These are phyloP conservation scores for Candida verbasci DNA, from an alignment of 805 yeast species.

Conservation along the genomic window DNA sequence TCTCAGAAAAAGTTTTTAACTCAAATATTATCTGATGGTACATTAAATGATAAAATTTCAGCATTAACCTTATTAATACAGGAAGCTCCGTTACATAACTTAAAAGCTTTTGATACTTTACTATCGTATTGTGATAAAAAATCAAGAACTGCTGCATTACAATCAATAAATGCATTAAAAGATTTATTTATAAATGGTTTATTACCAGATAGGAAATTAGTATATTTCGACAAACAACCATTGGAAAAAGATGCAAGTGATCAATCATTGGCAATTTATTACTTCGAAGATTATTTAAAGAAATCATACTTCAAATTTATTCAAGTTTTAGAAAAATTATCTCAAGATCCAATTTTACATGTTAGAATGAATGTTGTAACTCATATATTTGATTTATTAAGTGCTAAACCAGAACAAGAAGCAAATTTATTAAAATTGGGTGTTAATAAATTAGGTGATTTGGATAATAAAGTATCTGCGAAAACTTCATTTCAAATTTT, in stretches of 20 bases:
- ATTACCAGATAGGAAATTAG: constrained; percentile 79
- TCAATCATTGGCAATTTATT: constrained; percentile 64
- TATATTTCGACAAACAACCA: constrained; percentile 72
- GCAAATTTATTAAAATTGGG: constrained; percentile 84
- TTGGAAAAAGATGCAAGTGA: constrained; percentile 38
- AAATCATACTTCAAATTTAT: constrained; percentile 69
- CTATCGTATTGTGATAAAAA: constrained; percentile 81
- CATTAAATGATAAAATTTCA: constrained; percentile 89
- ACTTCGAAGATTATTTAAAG: constrained; percentile 88
- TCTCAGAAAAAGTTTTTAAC: constrained; percentile 86
- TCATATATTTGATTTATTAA: constrained; percentile 75
- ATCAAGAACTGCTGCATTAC: constrained; percentile 88
- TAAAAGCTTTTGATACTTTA: constrained; percentile 77
- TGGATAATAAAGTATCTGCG: constrained; percentile 84
- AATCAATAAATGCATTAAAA: constrained; percentile 82
- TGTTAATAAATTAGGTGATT: constrained; percentile 91
- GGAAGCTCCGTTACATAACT: constrained; percentile 90
- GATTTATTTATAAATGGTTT: constrained; percentile 84
- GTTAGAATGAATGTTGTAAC: constrained; percentile 74
- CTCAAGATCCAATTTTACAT: constrained; percentile 89
- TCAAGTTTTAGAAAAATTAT: constrained; percentile 68
- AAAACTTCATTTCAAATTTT: constrained; percentile 79
- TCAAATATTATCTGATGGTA: constrained; percentile 87
- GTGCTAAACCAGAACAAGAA: constrained; percentile 94
- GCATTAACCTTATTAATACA: constrained; percentile 90